Base-by-base conservation (phyloP, 192 early-diverging fungal genomes). In the Entophlyctis luteolus region DNA sequence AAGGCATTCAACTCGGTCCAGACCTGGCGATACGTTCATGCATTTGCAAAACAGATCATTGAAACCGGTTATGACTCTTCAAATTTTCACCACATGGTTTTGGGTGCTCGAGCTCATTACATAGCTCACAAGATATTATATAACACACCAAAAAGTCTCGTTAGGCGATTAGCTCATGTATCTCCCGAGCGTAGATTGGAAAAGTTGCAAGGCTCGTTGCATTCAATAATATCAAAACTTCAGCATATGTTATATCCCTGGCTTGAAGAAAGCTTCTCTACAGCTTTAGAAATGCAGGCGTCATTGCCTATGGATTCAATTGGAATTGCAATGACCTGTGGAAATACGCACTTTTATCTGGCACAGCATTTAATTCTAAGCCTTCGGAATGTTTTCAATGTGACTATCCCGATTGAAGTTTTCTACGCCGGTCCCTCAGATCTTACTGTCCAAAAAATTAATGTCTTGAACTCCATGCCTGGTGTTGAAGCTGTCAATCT, bases 261-360 rank as follows among this genome's bases (percentile, higher is more conserved):
- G 39, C 39, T 42, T 8, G 8, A 12, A 42, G 10, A 42, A 42
- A 42, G n/a, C 8, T 42, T 42, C 39, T 42, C n/a, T 8, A 8
- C n/a, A n/a, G n/a, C n/a, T n/a, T n/a, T n/a, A n/a, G n/a, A 53
- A 53, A 28, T 18, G 28, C 25, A 2, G 20, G 18, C 18, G n/a
- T n/a, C n/a, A n/a, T n/a, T n/a, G n/a, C n/a, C n/a, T n/a, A n/a
- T n/a, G n/a, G n/a, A n/a, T n/a, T n/a, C n/a, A n/a, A n/a, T 25
- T 25, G 57, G 63, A 58, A 57, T 66, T 35, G 55, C 31, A 22
- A 66, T 66, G 12, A 66, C 63, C 23, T 16, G 31, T 27, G 65
- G 65, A 10, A 32, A 18, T 33, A n/a, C 20, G 22, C 29, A 63
- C 8, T 63, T 49, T 33, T 48, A 49, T 18, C 25, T 25, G 18